Conservation (phyloP, 345 rosid genomes). For the Eucalyptus camaldulensis region DNA sequence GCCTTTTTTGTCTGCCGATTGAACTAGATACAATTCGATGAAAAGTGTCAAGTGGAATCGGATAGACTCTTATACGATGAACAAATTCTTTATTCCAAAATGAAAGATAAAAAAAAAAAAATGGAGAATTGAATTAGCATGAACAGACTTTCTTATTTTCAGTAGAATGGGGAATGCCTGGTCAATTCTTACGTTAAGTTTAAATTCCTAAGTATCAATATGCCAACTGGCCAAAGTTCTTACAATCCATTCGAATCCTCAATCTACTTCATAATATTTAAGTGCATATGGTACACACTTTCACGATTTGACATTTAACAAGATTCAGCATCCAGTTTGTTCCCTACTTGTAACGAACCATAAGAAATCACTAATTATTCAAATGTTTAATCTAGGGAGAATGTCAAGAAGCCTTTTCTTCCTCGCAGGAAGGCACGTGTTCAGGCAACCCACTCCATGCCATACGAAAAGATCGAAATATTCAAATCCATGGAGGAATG, state of each 20-base stretch:
- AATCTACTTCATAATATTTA: not conserved
- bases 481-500: constrained; percentile 76
- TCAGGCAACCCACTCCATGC: constrained; percentile 82
- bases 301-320: not conserved
- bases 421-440: constrained; percentile 63
- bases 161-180: not conserved
- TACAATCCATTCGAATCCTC: not conserved
- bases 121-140: not conserved
- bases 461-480: constrained; percentile 78
- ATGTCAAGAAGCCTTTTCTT: constrained; percentile 53
- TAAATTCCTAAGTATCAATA: not conserved
- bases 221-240: not conserved
- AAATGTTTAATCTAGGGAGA: constrained; percentile 34
- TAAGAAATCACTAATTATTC: not conserved
- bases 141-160: not conserved
- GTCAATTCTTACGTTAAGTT: not conserved
- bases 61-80: not conserved
- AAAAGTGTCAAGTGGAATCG: not conserved
- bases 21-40: not conserved
- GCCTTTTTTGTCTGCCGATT: not conserved
- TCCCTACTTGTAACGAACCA: not conserved
- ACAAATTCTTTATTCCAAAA: not conserved
- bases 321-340: not conserved
- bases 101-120: not conserved
- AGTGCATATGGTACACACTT: not conserved